Evolutionary conservation across 352 stramenopile genomes (phyloP), one percentile per base, ranked within the genome.

Genomic region (Saprolegnia parasitica): DNA sequence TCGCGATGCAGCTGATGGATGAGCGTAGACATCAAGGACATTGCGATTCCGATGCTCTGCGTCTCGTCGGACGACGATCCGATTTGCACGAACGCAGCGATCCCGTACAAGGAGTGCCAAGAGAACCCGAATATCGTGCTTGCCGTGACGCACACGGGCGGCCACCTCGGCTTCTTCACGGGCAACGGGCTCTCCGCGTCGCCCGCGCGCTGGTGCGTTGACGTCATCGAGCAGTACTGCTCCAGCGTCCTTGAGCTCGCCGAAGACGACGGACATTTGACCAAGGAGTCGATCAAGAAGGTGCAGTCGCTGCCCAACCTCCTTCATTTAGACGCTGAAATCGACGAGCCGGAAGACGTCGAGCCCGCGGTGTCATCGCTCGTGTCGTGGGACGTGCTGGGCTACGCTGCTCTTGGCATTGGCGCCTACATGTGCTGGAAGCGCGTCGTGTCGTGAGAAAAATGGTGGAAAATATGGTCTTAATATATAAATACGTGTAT

Each of bases 131-230:
- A 86, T n/a, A 74, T 90, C 57, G 88, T 93, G 42, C 67, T 93
- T 23, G 86, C 74, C 39, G 76, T 79, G 42, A 93, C 85, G 24
- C 79, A 83, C 24, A 75, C 65, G 2, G 83, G 85, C 40, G 83
- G 83, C 21, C 85, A 91, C 71, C 74, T 93, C 55, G 81, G 73
- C 0, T 93, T 90, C 63, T 91, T 87, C 63, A 78, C 89, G 68
- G 55, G 79, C 62, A 15, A 56, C 29, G 32, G 42, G 24, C 23
- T 60, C 35, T 62, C n/a, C 11, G 24, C 37, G 11, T 10, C n/a
- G 4, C 62, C 62, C 20, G 62, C 60, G 18, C 50, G n/a, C 24
- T 68, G 62, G 62, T 68, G 32, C 4, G 35, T 47, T 5, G 47
- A 52, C 10, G 62, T 68, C 23, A 52, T 61, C 9, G 63, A 29